Conservation (phyloP, 2,329 filamentous ascomycete genomes). For the Pyrenophora seminiperda region DNA sequence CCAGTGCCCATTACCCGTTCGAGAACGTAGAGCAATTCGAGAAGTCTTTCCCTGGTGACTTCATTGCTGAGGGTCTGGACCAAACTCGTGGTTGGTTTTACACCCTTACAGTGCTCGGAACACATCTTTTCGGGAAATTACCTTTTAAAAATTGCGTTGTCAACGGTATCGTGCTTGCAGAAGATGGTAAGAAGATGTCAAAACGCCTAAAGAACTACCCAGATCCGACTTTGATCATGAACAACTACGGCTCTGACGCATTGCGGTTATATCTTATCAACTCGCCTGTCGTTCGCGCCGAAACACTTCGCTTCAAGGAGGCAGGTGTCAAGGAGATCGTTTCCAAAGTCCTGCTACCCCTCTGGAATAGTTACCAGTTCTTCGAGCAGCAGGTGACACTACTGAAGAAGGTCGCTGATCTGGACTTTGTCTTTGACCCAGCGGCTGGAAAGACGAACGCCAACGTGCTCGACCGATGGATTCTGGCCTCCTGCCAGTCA, state of each 20-base stretch:
- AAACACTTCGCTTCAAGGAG: conserved; percentile 91
- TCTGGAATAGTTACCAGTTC: conserved; percentile 98
- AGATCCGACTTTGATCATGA: conserved; percentile 80
- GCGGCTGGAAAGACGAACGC: conserved; percentile 74
- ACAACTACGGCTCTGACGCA: conserved; percentile 88
- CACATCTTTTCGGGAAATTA: conserved; percentile 80
- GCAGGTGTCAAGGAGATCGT: conserved; percentile 92
- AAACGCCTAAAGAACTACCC: conserved; percentile 97
- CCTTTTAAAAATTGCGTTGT: conserved; percentile 97
- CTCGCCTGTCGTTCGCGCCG: conserved; percentile 89
- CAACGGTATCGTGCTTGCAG: conserved; percentile 90
- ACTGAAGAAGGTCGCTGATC: conserved; percentile 80
- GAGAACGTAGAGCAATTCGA: conserved; percentile 83
- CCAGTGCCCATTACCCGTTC: conserved; percentile 89
- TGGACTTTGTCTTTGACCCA: conserved; percentile 80
- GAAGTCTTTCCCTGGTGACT: conserved; percentile 84
- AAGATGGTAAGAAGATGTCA: conserved; percentile 98
- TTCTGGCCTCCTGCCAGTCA: conserved; percentile 89
- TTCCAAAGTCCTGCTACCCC: conserved; percentile 82
- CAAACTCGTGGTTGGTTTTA: conserved; percentile 98
- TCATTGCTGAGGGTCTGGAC: conserved; percentile 91
- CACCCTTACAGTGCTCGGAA: conserved; percentile 84
- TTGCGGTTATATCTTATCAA: conserved; percentile 96
- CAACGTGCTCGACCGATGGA: conserved; percentile 97
- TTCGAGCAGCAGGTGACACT: conserved; percentile 87